phyloP scores from a whole-genome alignment of 2,329 filamentous ascomycete genomes.

The Colletotrichum abscissum region DNA sequence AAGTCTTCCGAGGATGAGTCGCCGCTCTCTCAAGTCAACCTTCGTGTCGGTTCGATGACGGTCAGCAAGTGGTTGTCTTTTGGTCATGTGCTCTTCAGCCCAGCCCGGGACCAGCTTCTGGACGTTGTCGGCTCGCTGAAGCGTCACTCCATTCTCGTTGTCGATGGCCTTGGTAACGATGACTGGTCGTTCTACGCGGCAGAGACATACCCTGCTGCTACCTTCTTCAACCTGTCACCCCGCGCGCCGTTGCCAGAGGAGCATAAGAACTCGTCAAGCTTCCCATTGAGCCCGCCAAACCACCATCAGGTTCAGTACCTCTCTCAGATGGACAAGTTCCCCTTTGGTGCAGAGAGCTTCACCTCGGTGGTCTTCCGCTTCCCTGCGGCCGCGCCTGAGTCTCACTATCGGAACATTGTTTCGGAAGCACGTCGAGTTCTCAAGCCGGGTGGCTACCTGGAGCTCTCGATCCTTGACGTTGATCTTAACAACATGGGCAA shows the following conservation, averaged over 20 bases:
- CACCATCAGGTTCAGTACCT: conserved; percentile 80
- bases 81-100: conserved; percentile 85
- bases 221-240: conserved; percentile 81
- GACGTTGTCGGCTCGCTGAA: conserved; percentile 61
- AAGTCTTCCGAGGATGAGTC: conserved; percentile 67
- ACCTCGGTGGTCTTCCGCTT: conserved; percentile 82
- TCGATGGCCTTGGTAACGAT: conserved; percentile 87
- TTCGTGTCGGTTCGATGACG: conserved; percentile 83
- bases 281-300: conserved; percentile 72
- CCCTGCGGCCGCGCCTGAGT: conserved; percentile 74
- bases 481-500: conserved; percentile 87
- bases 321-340: conserved; percentile 73
- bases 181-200: conserved; percentile 91
- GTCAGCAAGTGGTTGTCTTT: conserved; percentile 91
- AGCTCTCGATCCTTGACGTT: conserved; percentile 81
- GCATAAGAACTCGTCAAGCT: conserved; percentile 54
- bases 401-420: conserved; percentile 76
- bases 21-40: conserved; percentile 77
- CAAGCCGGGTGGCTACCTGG: conserved; percentile 82
- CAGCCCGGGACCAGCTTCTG: conserved; percentile 77
- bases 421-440: conserved; percentile 82
- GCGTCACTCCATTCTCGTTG: conserved; percentile 76
- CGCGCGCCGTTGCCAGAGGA: conserved; percentile 62
- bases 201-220: conserved; percentile 79
- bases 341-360: conserved; percentile 82